Evolutionary conservation across 2,329 filamentous ascomycete species (phyloP).

Genomic region (Scytalidium lignicola): DNA sequence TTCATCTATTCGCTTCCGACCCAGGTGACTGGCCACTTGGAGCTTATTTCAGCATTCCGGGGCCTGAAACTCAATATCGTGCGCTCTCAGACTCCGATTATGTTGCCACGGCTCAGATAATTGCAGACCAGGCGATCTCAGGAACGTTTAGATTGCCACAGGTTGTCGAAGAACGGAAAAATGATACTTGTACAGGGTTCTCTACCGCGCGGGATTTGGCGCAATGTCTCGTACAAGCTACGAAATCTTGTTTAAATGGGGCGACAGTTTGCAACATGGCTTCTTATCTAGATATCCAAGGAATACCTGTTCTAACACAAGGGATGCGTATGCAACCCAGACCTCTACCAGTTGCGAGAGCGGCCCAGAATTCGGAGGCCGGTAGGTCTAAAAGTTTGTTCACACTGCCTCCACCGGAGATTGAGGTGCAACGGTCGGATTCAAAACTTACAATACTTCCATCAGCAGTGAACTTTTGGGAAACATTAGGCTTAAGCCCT

Average conservation of each 20-base stretch:
- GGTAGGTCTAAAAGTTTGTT: constrained; percentile 50
- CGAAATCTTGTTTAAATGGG: constrained; percentile 39
- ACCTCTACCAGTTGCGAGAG: constrained; percentile 20
- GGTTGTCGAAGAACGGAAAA: constrained; percentile 2
- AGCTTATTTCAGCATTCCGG: constrained; percentile 54
- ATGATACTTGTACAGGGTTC: constrained; percentile 7
- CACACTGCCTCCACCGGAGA: constrained; percentile 60
- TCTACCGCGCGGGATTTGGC: constrained; percentile 22
- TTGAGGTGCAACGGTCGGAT: constrained; percentile 68
- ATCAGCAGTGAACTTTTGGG: constrained; percentile 74
- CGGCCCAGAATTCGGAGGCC: constrained; percentile 10
- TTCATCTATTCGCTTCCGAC: constrained; percentile 26
- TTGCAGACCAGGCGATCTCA: constrained; percentile 64
- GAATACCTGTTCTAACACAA: constrained; percentile 48
- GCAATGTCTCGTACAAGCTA: constrained; percentile 41
- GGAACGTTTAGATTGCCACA: constrained; percentile 34
- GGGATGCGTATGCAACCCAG: constrained; percentile 40
- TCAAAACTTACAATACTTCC: constrained; percentile 68
- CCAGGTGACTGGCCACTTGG: constrained; percentile 37
- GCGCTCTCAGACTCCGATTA: constrained; percentile 49
- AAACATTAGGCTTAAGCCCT: constrained; percentile 70
- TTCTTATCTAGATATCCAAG: constrained; percentile 51
- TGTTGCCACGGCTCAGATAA: constrained; percentile 62
- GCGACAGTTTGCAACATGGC: constrained; percentile 39
- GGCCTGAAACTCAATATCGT: constrained; percentile 35